phyloP scores from a whole-genome alignment of 768 basidiomycete species.

The Auricularia auricula-judae region DNA sequence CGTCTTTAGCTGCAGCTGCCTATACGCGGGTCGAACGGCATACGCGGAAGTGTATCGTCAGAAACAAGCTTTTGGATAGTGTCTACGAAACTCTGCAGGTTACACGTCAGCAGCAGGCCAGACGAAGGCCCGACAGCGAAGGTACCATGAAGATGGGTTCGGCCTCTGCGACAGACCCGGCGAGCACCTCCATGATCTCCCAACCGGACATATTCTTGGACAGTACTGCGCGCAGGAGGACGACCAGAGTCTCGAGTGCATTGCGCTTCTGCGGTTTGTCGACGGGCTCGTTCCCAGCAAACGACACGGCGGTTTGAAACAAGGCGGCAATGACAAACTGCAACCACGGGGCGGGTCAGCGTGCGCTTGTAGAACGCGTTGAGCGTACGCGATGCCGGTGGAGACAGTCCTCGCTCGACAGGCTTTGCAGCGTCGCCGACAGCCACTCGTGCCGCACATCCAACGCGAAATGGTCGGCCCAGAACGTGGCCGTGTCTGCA shows the following conservation, averaged over 20 bases:
- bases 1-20: conserved; percentile 4
- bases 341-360: conserved; percentile 7
- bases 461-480: conserved; percentile 39
- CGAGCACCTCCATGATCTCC: conserved; percentile 64
- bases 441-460: conserved; percentile 41
- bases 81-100: conserved; percentile 37
- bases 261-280: conserved; percentile 27
- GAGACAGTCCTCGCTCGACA: conserved; percentile 41
- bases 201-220: conserved; percentile 52
- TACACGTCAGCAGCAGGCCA: background rate
- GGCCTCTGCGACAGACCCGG: conserved; percentile 46
- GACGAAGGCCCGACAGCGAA: conserved; percentile 3
- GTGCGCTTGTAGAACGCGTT: background rate
- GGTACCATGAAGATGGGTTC: conserved; percentile 46
- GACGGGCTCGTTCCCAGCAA: conserved; percentile 20
- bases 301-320: conserved; percentile 33
- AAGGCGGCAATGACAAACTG: conserved; percentile 40
- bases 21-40: conserved; percentile 6
- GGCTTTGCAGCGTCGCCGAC: conserved; percentile 24
- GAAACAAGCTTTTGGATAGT: conserved; percentile 36
- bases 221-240: conserved; percentile 37
- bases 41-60: conserved; percentile 36
- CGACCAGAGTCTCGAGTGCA: conserved; percentile 40
- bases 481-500: conserved; percentile 36
- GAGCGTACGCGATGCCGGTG: conserved; percentile 37